A percentile compares a stretch with the other conserved stretches of the same genome.
These are phyloP conservation scores for Komagataella phaffii DNA, from an alignment of 805 yeast species.

Conservation along the genomic window DNA sequence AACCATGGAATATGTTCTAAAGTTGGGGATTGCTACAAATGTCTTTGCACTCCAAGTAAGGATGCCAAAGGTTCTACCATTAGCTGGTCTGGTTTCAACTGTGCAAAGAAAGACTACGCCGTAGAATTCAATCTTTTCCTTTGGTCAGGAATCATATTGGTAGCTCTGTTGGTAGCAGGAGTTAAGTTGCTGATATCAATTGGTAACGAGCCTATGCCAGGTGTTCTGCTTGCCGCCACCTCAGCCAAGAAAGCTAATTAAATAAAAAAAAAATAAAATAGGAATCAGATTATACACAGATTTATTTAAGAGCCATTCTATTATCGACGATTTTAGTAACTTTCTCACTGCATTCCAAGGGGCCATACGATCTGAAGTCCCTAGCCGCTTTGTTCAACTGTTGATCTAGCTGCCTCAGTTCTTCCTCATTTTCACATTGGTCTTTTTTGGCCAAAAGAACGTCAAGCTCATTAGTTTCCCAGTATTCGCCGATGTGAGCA, in stretches of 20 bases:
- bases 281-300: background rate
- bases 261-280: background rate
- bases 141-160: slow-evolving; percentile 45
- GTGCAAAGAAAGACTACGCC: slow-evolving; percentile 57
- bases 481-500: slow-evolving; percentile 26
- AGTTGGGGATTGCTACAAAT: slow-evolving; percentile 30
- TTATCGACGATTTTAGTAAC: background rate
- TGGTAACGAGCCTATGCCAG: slow-evolving; percentile 55
- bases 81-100: slow-evolving; percentile 43
- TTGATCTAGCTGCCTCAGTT: background rate
- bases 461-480: background rate
- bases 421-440: background rate
- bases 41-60: slow-evolving; percentile 32
- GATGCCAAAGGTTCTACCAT: slow-evolving; percentile 31
- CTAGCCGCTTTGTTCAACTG: background rate
- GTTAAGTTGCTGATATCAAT: slow-evolving; percentile 36
- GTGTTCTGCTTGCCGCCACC: slow-evolving; percentile 51
- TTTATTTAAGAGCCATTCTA: background rate
- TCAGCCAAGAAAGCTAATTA: slow-evolving; percentile 23
- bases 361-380: background rate
- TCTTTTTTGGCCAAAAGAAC: background rate
- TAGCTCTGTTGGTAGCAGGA: slow-evolving; percentile 32
- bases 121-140: slow-evolving; percentile 53
- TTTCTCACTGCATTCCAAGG: background rate
- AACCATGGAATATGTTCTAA: slow-evolving; percentile 40